These are phyloP conservation scores for Bidens hawaiensis DNA, from an alignment of 140 eudicot species.

Conservation along the genomic window DNA sequence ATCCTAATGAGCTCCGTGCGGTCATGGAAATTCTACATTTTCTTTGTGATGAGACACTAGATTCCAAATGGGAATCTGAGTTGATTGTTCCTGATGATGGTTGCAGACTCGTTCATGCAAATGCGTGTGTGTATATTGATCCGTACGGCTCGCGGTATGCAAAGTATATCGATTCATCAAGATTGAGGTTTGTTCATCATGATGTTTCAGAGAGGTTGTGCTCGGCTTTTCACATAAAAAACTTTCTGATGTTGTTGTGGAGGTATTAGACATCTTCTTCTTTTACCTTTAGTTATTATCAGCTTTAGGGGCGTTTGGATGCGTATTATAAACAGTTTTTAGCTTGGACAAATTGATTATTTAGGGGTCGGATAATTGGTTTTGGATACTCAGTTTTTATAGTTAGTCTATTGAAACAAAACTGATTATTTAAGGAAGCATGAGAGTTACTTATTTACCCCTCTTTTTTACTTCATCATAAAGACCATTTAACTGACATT, in stretches of 20 bases:
- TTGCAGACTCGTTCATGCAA: slow-evolving; percentile 94
- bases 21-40: slow-evolving; percentile 75
- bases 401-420: too few species aligned
- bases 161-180: slow-evolving; percentile 73
- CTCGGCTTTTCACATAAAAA: slow-evolving; percentile 57
- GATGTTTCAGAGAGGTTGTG: slow-evolving; percentile 73
- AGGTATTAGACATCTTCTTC: slow-evolving; percentile 49
- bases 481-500: too few species aligned
- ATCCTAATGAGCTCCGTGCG: slow-evolving; percentile 96
- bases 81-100: slow-evolving; percentile 96
- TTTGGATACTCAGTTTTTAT: too few species aligned
- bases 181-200: slow-evolving; percentile 73
- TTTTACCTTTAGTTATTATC: neutral
- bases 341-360: neutral
- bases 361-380: too few species aligned
- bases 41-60: slow-evolving; percentile 48
- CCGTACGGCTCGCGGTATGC: slow-evolving; percentile 78
- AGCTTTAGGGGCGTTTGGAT: slow-evolving; percentile 2
- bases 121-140: slow-evolving; percentile 75
- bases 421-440: too few species aligned
- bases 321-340: neutral
- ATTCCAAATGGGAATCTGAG: slow-evolving; percentile 57
- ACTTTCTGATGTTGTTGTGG: slow-evolving; percentile 89
- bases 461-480: too few species aligned
- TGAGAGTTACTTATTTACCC: too few species aligned